phyloP scores from a whole-genome alignment of 225 moss, liverwort and hornwort genomes.

The Thuidium tamariscinum region DNA sequence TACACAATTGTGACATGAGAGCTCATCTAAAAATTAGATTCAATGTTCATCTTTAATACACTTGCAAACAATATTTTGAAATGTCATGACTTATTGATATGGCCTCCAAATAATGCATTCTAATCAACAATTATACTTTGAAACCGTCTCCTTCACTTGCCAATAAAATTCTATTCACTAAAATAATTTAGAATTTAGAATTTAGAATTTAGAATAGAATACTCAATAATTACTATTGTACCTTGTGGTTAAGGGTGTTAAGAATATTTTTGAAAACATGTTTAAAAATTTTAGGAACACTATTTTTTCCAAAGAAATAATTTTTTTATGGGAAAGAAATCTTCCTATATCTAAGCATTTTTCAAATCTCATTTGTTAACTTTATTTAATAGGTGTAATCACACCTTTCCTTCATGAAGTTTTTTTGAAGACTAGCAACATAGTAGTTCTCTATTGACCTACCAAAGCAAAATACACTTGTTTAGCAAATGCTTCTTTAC shows the following conservation, averaged over 20 bases:
- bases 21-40: rapidly evolving
- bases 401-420: too few species aligned
- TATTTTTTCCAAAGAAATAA: not conserved
- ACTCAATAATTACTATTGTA: rapidly evolving
- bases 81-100: not conserved
- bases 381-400: not conserved
- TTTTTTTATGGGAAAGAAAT: rapidly evolving
- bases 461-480: too few species aligned
- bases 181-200: not conserved
- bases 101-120: rapidly evolving
- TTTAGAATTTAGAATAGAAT: not conserved
- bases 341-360: not conserved
- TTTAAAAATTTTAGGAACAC: too few species aligned
- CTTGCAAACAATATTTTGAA: not conserved
- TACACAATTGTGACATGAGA: not conserved
- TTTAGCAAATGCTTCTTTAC: too few species aligned
- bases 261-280: not conserved
- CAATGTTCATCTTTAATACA: rapidly evolving
- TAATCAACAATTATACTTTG: not conserved
- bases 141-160: not conserved
- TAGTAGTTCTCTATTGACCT: too few species aligned
- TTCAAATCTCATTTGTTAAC: rapidly evolving
- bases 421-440: too few species aligned
- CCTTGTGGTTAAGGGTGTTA: rapidly evolving
- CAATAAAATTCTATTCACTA: not conserved